Evolutionary conservation across 768 basidiomycete genomes (phyloP).

Genomic region (Sarcomyxa edulis): DNA sequence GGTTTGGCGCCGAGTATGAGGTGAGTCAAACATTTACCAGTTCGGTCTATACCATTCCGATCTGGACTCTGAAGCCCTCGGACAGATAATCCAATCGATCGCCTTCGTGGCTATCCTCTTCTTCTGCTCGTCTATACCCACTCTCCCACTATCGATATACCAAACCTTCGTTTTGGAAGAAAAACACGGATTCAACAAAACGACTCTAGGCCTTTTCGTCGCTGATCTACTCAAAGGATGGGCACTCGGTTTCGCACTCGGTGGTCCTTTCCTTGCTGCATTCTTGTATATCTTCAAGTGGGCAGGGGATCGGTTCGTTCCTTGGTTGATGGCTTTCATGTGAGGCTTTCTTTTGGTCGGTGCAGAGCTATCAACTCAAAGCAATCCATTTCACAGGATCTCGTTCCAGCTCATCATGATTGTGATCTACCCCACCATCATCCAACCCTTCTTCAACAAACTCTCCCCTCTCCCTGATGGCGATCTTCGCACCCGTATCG

Average conservation of each 20-base stretch:
- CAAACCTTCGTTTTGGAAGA: slow-evolving; percentile 93
- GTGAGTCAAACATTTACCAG: slow-evolving; percentile 44
- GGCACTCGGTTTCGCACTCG: slow-evolving; percentile 64
- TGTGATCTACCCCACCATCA: slow-evolving; percentile 76
- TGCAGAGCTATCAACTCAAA: not conserved
- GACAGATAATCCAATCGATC: slow-evolving; percentile 80
- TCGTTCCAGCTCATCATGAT: slow-evolving; percentile 82
- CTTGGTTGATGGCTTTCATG: slow-evolving; percentile 93
- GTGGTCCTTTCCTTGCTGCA: slow-evolving; percentile 79
- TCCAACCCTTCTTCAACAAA: slow-evolving; percentile 97
- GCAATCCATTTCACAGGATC: slow-evolving; percentile 40
- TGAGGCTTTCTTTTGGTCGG: slow-evolving; percentile 29
- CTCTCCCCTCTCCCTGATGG: slow-evolving; percentile 80
- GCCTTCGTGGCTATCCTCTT: slow-evolving; percentile 67
- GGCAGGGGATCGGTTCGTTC: slow-evolving; percentile 91
- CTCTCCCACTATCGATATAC: slow-evolving; percentile 76
- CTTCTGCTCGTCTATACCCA: slow-evolving; percentile 59
- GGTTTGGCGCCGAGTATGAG: slow-evolving; percentile 70
- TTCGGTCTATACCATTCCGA: slow-evolving; percentile 1
- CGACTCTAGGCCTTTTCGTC: slow-evolving; percentile 68
- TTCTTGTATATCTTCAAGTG: slow-evolving; percentile 90
- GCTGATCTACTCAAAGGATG: slow-evolving; percentile 79
- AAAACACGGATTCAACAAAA: slow-evolving; percentile 97
- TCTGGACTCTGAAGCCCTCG: not conserved
- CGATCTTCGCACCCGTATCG: slow-evolving; percentile 73